Percentiles rank a stretch among this genome's conserved stretches.
Evolutionary conservation across 2,329 filamentous ascomycete species (phyloP).

Genomic region (Colletotrichum kahawae): DNA sequence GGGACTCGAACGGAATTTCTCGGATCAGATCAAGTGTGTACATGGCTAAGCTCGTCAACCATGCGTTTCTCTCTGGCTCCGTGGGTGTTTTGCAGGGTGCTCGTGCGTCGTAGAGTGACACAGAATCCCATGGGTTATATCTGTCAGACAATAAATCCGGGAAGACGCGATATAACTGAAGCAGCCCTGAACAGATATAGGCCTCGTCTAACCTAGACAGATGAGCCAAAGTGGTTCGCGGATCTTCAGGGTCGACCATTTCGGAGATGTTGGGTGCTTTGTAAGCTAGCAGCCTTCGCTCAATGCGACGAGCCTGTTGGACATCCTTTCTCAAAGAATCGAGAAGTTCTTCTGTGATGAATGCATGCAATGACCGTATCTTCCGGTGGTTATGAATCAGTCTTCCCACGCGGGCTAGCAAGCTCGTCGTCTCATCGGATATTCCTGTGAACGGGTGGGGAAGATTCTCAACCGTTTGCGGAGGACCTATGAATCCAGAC

Average conservation of each 20-base stretch:
- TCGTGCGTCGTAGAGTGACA: background rate
- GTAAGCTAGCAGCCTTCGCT: background rate
- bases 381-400: background rate
- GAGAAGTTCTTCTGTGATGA: background rate
- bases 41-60: background rate
- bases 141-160: background rate
- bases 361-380: accelerated
- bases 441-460: background rate
- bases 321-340: background rate
- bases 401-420: background rate
- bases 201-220: background rate
- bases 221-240: background rate
- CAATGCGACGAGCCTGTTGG: background rate
- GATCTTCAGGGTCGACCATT: background rate
- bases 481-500: background rate
- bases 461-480: background rate
- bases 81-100: background rate
- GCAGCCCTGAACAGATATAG: background rate
- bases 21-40: background rate
- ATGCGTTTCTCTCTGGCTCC: background rate
- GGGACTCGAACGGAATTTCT: background rate
- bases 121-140: background rate
- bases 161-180: background rate
- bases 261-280: background rate
- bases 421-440: background rate